Evolutionary conservation across 1,139 yeast genomes (phyloP).

Genomic region (Meyerozyma elateridarum): DNA sequence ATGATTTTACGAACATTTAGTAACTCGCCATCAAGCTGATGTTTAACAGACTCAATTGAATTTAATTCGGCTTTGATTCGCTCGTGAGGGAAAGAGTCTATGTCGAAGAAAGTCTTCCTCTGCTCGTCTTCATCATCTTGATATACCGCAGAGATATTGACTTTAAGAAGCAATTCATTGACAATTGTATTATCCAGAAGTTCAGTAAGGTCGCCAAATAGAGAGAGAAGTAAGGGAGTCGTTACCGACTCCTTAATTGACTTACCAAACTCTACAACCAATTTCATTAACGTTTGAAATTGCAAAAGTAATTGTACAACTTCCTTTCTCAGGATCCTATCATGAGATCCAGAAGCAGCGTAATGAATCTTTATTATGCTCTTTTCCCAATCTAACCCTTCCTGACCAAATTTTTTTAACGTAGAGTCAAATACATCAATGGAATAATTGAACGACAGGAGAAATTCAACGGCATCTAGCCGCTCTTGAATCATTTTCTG

Average conservation of each 20-base stretch:
- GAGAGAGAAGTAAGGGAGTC: slow-evolving; percentile 22
- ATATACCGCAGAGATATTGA: slow-evolving; percentile 42
- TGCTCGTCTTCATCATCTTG: slow-evolving; percentile 37
- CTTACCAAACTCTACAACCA: slow-evolving; percentile 24
- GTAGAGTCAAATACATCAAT: slow-evolving; percentile 48
- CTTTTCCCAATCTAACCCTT: slow-evolving; percentile 56
- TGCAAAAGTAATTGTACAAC: slow-evolving; percentile 54
- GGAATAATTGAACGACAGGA: slow-evolving; percentile 38
- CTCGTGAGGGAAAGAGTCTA: slow-evolving; percentile 35
- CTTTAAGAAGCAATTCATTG: slow-evolving; percentile 31
- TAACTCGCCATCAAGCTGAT: slow-evolving; percentile 48
- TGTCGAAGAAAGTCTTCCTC: slow-evolving; percentile 50
- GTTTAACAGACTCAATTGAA: slow-evolving; percentile 42
- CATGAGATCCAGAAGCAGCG: slow-evolving; percentile 27
- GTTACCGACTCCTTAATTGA: slow-evolving; percentile 12
- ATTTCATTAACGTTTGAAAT: slow-evolving; percentile 34
- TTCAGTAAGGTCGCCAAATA: slow-evolving; percentile 20
- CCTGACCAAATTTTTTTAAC: slow-evolving; percentile 30
- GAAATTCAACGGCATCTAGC: slow-evolving; percentile 56
- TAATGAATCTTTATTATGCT: slow-evolving; percentile 67
- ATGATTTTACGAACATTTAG: slow-evolving; percentile 37
- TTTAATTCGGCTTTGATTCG: slow-evolving; percentile 34
- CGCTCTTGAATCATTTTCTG: slow-evolving; percentile 52
- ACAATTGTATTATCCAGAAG: slow-evolving; percentile 21
- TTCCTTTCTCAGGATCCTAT: slow-evolving; percentile 61